Evolutionary conservation across 78 protist species (phyloP).

Genomic region (Dictyostelium firmibasis): DNA sequence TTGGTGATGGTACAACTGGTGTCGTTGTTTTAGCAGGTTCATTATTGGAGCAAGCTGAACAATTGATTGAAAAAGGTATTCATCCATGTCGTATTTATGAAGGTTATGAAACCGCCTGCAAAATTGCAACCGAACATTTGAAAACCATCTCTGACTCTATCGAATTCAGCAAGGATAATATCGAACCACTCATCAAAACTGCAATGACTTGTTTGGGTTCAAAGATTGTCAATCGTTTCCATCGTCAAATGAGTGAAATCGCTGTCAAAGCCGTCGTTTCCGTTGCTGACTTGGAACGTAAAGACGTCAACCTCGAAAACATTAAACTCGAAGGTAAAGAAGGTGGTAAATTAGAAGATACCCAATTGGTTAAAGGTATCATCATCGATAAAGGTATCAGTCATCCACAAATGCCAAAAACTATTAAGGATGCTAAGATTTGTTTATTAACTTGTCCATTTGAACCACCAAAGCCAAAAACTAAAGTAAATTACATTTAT

Average conservation of each 20-base stretch:
- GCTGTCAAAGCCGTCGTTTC: slow-evolving; percentile 98
- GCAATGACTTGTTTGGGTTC: slow-evolving; percentile 98
- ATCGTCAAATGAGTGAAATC: slow-evolving; percentile 95
- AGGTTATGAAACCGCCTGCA: slow-evolving; percentile 78
- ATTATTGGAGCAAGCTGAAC: slow-evolving; percentile 97
- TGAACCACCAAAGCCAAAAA: slow-evolving; percentile 99
- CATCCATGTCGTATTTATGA: slow-evolving; percentile 96
- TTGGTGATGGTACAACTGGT: slow-evolving; percentile 99
- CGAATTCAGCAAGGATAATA: slow-evolving; percentile 61
- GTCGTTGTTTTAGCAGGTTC: slow-evolving; percentile 99
- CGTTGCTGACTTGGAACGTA: slow-evolving; percentile 97
- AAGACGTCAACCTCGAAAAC: slow-evolving; percentile 99
- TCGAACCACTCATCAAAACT: slow-evolving; percentile 89
- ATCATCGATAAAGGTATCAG: slow-evolving; percentile 97
- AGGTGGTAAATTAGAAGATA: slow-evolving; percentile 99
- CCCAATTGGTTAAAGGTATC: slow-evolving; percentile 97
- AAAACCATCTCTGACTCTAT: slow-evolving; percentile 81
- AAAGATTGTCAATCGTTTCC: slow-evolving; percentile 95
- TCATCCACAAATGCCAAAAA: slow-evolving; percentile 96
- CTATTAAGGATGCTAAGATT: slow-evolving; percentile 95
- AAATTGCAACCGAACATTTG: slow-evolving; percentile 89
- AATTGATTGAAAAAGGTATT: slow-evolving; percentile 96
- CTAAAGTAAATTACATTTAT: slow-evolving; percentile 89
- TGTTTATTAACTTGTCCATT: slow-evolving; percentile 99
- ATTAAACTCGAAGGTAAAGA: slow-evolving; percentile 97